These are phyloP conservation scores for Protomyces inouyei DNA, from an alignment of 1,139 yeast genomes.

Conservation along the genomic window DNA sequence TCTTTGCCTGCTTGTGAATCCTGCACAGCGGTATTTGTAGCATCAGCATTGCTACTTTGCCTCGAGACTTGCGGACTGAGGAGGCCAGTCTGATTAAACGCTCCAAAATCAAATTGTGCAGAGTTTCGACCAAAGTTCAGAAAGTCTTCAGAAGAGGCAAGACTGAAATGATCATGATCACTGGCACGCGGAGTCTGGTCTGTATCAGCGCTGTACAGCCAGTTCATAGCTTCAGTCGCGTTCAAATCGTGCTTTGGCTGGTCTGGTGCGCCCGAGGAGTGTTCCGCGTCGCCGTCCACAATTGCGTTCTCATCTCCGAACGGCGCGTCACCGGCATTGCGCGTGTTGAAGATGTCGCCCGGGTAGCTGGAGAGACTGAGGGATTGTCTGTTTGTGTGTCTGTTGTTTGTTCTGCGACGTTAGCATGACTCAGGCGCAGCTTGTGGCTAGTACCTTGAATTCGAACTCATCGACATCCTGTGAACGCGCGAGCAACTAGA, in stretches of 20 bases:
- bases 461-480: too few relatives aligned
- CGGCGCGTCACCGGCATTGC: background rate
- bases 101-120: background rate
- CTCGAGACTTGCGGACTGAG: background rate
- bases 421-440: too few relatives aligned
- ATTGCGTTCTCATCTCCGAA: background rate
- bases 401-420: too few relatives aligned
- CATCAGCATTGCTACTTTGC: background rate
- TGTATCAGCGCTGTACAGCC: background rate
- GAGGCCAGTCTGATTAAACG: background rate
- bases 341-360: background rate
- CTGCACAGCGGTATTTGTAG: background rate
- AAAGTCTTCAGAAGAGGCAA: background rate
- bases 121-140: background rate
- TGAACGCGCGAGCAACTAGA: too few relatives aligned
- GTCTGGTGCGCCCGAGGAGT: background rate
- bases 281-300: background rate
- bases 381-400: background rate
- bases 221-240: background rate
- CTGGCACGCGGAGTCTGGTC: background rate
- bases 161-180: background rate
- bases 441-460: too few relatives aligned
- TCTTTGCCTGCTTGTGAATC: background rate
- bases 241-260: background rate
- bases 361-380: background rate